Conservation (phyloP, 345 rosid genomes). For the Syzygium grande region DNA sequence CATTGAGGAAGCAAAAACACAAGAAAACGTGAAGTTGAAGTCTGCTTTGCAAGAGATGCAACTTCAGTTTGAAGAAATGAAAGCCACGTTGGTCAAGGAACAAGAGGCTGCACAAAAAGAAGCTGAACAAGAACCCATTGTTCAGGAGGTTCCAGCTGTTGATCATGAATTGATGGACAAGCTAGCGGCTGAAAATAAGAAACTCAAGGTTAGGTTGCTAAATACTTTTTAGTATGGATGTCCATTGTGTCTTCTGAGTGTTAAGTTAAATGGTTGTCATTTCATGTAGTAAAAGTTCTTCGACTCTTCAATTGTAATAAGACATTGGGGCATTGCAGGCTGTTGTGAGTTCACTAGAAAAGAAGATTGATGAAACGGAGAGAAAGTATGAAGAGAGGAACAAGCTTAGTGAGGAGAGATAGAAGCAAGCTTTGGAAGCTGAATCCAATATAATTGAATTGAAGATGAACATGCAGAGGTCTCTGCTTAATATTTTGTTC, state of each 20-base stretch:
- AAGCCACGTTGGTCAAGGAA: constrained; percentile 37
- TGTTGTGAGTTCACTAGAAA: constrained; percentile 62
- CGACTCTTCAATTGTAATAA: neutral
- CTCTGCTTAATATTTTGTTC: neutral
- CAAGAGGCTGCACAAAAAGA: constrained; percentile 24
- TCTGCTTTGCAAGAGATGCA: constrained; percentile 38
- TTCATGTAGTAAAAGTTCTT: neutral
- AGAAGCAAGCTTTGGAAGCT: constrained; percentile 69
- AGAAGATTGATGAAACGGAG: constrained; percentile 76
- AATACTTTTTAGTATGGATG: neutral
- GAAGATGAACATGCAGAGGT: constrained; percentile 86
- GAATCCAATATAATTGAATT: constrained; percentile 81
- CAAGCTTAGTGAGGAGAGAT: constrained; percentile 67
- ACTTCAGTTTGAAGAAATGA: constrained; percentile 60
- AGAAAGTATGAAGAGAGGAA: constrained; percentile 69
- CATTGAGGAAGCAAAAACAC: constrained; percentile 50
- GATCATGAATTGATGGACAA: constrained; percentile 53
- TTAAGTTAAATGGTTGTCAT: neutral
- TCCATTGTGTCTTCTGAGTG: neutral
- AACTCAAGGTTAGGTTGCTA: constrained; percentile 52
- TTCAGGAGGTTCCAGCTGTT: constrained; percentile 51
- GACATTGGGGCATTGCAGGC: constrained; percentile 19
- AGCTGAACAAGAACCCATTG: constrained; percentile 27
- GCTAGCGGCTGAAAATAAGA: constrained; percentile 69
- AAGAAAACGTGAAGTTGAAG: constrained; percentile 37